phyloP scores from a whole-genome alignment of 164 flowering plant species.

The Amborella trichopoda region DNA sequence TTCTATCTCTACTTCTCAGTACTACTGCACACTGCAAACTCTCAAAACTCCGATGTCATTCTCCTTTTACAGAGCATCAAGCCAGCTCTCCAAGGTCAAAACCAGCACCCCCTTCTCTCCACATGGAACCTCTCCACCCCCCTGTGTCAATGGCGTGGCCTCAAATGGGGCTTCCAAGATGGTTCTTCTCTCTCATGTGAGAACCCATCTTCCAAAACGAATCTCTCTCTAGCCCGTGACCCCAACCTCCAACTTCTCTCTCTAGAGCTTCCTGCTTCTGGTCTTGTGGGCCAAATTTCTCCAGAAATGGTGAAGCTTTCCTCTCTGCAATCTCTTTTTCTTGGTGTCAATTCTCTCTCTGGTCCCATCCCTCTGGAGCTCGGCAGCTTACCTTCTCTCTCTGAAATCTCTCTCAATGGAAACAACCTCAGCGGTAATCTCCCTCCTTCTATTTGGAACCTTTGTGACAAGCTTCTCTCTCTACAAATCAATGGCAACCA shows the following conservation, averaged over 20 bases:
- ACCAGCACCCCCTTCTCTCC: slow-evolving; percentile 47
- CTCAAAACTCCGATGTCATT: too few species aligned
- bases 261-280: slow-evolving; percentile 78
- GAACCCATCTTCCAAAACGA: slow-evolving; percentile 40
- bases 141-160: slow-evolving; percentile 90
- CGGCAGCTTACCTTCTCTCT: slow-evolving; percentile 66
- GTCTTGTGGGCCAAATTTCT: slow-evolving; percentile 70
- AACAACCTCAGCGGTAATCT: slow-evolving; percentile 53
- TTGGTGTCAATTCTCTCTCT: slow-evolving; percentile 49
- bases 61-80: slow-evolving; percentile 59
- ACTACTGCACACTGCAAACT: too few species aligned
- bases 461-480: slow-evolving; percentile 63
- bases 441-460: slow-evolving; percentile 88
- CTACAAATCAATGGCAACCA: slow-evolving; percentile 54
- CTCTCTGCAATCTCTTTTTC: slow-evolving; percentile 52
- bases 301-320: slow-evolving; percentile 74
- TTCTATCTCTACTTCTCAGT: too few species aligned
- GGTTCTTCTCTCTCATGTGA: slow-evolving; percentile 49
- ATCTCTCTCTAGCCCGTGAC: slow-evolving; percentile 39
- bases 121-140: slow-evolving; percentile 83
- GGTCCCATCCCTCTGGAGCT: slow-evolving; percentile 85
- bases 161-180: slow-evolving; percentile 62
- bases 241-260: slow-evolving; percentile 64
- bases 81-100: slow-evolving; percentile 50
- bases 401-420: slow-evolving; percentile 57